A percentile compares a stretch with the other conserved stretches of the same genome.
Evolutionary conservation across 805 yeast genomes (phyloP).

Genomic region (Ogataea ganodermae): DNA sequence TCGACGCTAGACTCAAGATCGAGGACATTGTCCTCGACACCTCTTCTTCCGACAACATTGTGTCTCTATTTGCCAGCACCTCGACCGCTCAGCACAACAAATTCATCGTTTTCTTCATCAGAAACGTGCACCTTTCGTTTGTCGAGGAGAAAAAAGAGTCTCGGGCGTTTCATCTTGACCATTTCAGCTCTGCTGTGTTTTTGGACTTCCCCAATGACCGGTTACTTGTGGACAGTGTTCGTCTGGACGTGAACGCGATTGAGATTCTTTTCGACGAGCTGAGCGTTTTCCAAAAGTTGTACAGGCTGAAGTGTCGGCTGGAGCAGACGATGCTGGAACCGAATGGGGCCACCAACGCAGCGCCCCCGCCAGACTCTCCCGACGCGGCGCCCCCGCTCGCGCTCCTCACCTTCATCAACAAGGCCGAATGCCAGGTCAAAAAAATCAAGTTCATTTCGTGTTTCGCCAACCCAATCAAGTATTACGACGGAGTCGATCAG

Average conservation of each 20-base stretch:
- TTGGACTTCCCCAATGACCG: constrained; percentile 13
- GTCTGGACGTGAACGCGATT: constrained; percentile 12
- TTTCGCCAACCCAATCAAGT: constrained; percentile 33
- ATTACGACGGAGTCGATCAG: constrained; percentile 33
- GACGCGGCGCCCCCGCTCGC: constrained; percentile 11
- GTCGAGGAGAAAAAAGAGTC: constrained; percentile 11
- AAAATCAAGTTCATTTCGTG: constrained; percentile 27
- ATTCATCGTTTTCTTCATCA: constrained; percentile 18
- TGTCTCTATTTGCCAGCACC: constrained; percentile 25
- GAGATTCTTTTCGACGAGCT: constrained; percentile 18
- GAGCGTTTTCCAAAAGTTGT: constrained; percentile 20
- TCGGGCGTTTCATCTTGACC: constrained; percentile 21
- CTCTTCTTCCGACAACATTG: constrained; percentile 26
- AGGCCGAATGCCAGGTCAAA: constrained; percentile 14
- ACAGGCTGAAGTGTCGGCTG: constrained; percentile 1
- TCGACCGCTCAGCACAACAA: constrained; percentile 18
- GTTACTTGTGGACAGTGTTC: constrained; percentile 7
- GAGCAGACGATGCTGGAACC: too few relatives aligned
- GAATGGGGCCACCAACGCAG: background rate
- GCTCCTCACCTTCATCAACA: constrained; percentile 9
- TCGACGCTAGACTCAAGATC: constrained; percentile 16
- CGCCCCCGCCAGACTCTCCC: constrained; percentile 9
- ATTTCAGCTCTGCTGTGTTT: constrained; percentile 15
- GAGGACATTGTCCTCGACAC: constrained; percentile 33
- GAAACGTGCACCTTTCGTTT: constrained; percentile 26